Conservation (phyloP, 225 moss, liverwort and hornwort species). For the Takakia lepidozioides region DNA sequence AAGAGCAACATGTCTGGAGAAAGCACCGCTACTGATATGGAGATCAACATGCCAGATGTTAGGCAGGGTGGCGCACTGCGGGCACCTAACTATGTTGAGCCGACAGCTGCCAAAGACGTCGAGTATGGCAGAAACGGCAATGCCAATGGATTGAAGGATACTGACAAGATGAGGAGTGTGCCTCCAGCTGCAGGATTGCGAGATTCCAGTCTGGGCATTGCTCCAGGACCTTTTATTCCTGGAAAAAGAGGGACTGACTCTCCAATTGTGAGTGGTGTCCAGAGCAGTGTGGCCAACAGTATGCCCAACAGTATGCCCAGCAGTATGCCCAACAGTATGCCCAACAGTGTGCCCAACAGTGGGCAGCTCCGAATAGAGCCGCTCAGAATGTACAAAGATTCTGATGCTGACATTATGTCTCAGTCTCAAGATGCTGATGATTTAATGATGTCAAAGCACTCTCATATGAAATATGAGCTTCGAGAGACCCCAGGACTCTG, state of each 20-base stretch:
- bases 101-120: not conserved
- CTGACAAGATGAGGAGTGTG: constrained; percentile 6
- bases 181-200: too few relatives aligned
- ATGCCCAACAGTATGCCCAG: too few relatives aligned
- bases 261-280: too few relatives aligned
- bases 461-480: constrained; percentile 92
- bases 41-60: constrained; percentile 32
- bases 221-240: too few relatives aligned
- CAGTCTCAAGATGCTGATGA: constrained; percentile 50
- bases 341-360: constrained; percentile 39
- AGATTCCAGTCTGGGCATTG: too few relatives aligned
- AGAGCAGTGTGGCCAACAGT: not conserved
- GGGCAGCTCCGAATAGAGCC: constrained; percentile 44
- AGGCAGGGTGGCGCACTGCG: constrained; percentile 14
- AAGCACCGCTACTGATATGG: constrained; percentile 23
- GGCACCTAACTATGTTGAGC: constrained; percentile 6
- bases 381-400: constrained; percentile 39
- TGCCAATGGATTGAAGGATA: constrained; percentile 3
- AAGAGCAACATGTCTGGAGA: constrained; percentile 43
- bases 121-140: too few relatives aligned
- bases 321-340: too few relatives aligned
- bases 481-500: constrained; percentile 74
- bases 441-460: constrained; percentile 46
- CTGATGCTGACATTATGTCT: constrained; percentile 50
- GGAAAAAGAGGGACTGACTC: too few relatives aligned